A percentile compares a stretch with the other conserved stretches of the same genome.
Conservation (phyloP, 2,329 filamentous ascomycete species). For the Ophiocordyceps australis region DNA sequence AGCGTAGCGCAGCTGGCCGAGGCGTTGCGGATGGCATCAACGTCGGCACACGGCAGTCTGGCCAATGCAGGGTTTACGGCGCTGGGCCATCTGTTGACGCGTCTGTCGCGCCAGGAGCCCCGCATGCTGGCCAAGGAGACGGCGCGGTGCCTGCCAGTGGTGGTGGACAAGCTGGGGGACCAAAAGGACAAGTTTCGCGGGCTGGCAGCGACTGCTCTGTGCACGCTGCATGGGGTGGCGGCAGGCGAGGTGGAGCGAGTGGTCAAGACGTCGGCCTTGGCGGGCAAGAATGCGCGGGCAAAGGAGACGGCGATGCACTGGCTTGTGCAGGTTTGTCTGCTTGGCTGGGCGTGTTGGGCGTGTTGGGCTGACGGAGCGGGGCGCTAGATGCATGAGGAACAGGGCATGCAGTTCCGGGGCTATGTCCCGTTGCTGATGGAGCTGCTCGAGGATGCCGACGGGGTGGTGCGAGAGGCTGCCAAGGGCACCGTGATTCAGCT, state of each 20-base stretch:
- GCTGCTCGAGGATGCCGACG: constrained; percentile 78
- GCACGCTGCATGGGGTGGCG: constrained; percentile 56
- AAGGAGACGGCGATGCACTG: constrained; percentile 77
- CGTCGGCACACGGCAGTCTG: constrained; percentile 59
- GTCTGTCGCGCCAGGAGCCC: constrained; percentile 70
- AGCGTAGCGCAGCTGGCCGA: constrained; percentile 64
- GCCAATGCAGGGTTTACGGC: constrained; percentile 75
- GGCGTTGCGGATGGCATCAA: constrained; percentile 56
- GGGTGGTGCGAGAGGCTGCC: constrained; percentile 68
- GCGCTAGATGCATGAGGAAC: constrained; percentile 58
- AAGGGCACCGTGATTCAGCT: constrained; percentile 73
- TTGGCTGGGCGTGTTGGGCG: not conserved
- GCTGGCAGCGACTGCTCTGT: constrained; percentile 56
- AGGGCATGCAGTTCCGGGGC: constrained; percentile 60
- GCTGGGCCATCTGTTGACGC: constrained; percentile 72
- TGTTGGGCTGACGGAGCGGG: not conserved
- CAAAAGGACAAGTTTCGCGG: constrained; percentile 69
- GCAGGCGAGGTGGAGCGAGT: constrained; percentile 61
- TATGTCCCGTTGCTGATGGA: constrained; percentile 76
- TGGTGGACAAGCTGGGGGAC: constrained; percentile 77
- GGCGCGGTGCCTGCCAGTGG: constrained; percentile 50
- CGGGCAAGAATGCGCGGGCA: constrained; percentile 63
- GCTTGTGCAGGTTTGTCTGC: constrained; percentile 49
- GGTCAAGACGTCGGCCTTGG: constrained; percentile 61
- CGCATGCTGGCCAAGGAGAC: constrained; percentile 54